phyloP scores from a whole-genome alignment of 2,329 filamentous ascomycete species.

The Graphiopsis chlorocephala region DNA sequence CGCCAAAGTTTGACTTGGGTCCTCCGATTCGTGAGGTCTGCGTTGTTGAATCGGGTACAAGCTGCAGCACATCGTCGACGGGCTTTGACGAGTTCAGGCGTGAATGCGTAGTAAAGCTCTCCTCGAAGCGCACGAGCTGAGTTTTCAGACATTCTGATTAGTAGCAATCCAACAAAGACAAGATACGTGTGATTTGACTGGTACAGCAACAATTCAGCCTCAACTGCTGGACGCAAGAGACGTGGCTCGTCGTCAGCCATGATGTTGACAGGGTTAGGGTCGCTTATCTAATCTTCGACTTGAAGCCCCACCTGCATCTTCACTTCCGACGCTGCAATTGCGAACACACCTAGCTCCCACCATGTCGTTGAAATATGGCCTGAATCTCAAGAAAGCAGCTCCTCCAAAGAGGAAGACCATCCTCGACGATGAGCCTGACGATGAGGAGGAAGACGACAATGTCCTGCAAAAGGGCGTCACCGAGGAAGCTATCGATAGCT shows the following conservation, averaged over 20 bases:
- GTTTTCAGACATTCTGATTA: constrained; percentile 34
- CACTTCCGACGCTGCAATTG: constrained; percentile 4
- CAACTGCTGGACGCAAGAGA: background rate
- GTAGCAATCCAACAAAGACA: background rate
- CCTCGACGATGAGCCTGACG: constrained; percentile 30
- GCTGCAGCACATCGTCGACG: constrained; percentile 63
- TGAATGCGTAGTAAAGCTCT: constrained; percentile 71
- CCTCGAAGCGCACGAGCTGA: constrained; percentile 33
- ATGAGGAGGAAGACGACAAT: constrained; percentile 25
- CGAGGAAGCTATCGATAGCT: constrained; percentile 55
- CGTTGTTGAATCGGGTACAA: constrained; percentile 62
- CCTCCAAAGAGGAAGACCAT: constrained; percentile 23
- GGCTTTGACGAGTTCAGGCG: constrained; percentile 63
- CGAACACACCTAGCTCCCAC: constrained; percentile 11
- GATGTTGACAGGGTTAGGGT: background rate
- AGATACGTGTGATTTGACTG: background rate
- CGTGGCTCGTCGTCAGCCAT: background rate
- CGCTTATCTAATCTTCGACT: background rate
- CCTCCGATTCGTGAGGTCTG: constrained; percentile 57
- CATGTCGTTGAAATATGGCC: constrained; percentile 37
- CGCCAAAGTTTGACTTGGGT: constrained; percentile 65
- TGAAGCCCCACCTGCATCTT: constrained; percentile 9
- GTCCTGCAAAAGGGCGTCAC: constrained; percentile 26
- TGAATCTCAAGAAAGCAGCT: constrained; percentile 34
- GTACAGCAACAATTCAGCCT: background rate